Base-by-base conservation (phyloP, 371 early-diverging fungal genomes). In the Parasitella parasitica region DNA sequence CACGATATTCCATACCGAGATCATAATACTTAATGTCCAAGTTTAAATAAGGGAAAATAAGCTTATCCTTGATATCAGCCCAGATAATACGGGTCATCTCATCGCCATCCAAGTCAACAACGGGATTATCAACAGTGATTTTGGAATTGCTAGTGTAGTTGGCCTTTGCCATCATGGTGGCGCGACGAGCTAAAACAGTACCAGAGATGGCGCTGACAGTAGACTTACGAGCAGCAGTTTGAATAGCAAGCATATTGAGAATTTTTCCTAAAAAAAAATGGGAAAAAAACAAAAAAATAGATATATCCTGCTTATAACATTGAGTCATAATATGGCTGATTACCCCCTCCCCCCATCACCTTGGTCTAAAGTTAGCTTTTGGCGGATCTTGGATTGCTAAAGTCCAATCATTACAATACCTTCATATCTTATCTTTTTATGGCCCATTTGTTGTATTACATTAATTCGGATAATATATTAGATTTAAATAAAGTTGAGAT, bases 11-110 rank as follows among this genome's bases (percentile, higher is more conserved):
- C 82, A 96, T 91, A 63, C 95, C 93, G 59, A 97, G 84, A 73
- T 97, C 97, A 63, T 83, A 96, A 81, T 90, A 96, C 87, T 92
- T 91, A 83, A 93, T 91, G 67, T 94, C 93, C 59, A 95, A 71
- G 61, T 93, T 82, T 46, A 95, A 73, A 76, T 91, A 91, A 52
- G 96, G 96, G 34, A 92, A 83, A 76, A 96, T 93, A 52, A 96
- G 83, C 82, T 94, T 89, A 64, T 95, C 94, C 80, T 95, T 95
- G 73, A 96, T 97, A 79, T 85, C 87, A 64, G 87, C 80, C 96
- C 96, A 96, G 70, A 97, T 94, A 77, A 97, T 95, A 61, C 97
- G 86, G 28, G 97, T 96, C 97, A 97, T 97, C 85, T 97, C 97
- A 79, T 97, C 97, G 64, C 97, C 97, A 68, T 97, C 97, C 43